Percentiles rank a stretch among this genome's conserved stretches.
These are phyloP conservation scores for Collybia mongolica DNA, from an alignment of 768 basidiomycete genomes.

Conservation along the genomic window DNA sequence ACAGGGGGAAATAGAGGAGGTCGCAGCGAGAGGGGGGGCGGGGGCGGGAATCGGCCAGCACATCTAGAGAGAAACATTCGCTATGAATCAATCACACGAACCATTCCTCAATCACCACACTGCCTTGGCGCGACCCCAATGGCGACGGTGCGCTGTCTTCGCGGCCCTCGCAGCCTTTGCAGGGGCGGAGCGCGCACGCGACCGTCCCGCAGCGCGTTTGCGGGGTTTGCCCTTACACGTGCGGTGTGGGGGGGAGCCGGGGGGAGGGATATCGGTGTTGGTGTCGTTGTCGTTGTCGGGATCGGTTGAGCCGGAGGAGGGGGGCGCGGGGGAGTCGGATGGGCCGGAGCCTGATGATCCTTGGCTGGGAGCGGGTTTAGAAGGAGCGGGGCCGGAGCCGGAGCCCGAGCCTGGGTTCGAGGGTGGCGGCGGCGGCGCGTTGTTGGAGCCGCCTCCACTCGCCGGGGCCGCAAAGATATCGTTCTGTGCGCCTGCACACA, in stretches of 20 bases:
- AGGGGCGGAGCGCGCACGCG: not conserved
- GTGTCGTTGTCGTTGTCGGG: not conserved
- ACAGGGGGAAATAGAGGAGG: too few relatives aligned
- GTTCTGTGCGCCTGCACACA: constrained; percentile 38
- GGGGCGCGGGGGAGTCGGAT: constrained; percentile 10
- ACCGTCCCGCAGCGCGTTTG: not conserved
- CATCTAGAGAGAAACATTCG: too few relatives aligned
- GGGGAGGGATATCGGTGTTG: not conserved
- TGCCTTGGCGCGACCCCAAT: too few relatives aligned
- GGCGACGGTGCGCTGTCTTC: not conserved
- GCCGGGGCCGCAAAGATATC: constrained; percentile 36
- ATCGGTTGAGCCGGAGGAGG: constrained; percentile 5
- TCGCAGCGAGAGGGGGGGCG: too few relatives aligned
- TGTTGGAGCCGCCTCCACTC: not conserved
- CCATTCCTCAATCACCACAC: too few relatives aligned
- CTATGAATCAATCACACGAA: too few relatives aligned
- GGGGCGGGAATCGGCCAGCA: too few relatives aligned
- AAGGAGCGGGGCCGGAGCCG: not conserved
- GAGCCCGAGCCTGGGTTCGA: not conserved
- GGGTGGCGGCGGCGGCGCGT: not conserved
- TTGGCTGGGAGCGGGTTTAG: not conserved
- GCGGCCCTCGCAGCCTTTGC: too few relatives aligned
- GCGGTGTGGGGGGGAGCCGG: not conserved
- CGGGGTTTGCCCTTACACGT: not conserved
- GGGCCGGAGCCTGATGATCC: not conserved